Base-by-base conservation (phyloP, 2,329 filamentous ascomycete species). In the Diatrype stigma region DNA sequence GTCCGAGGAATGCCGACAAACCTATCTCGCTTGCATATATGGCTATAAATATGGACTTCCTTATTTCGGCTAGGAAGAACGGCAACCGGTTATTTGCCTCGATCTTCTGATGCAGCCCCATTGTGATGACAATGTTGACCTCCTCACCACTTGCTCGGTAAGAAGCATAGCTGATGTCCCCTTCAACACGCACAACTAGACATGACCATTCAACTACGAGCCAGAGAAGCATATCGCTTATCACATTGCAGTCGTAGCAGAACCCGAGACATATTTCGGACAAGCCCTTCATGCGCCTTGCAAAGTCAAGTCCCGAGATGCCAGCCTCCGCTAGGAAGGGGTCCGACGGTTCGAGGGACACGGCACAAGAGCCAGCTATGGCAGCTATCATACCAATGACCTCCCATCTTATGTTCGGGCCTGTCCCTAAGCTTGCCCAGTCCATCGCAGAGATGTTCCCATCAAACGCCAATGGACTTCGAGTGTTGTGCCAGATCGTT, bases 141-240 rank as follows among this genome's bases (percentile, higher is more conserved):
- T 62, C 48, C 38, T 69, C 67, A 4, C 66, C 66, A 5, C 56
- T 55, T 45, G 63, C 65, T 7, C 61, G 60, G 42, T 69, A 69
- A 11, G 58, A 48, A 1, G 59, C 52, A 37, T 63, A 67, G 17
- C 60, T 63, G n/a, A 57, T 54, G 16, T 64, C 63, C 2, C 67
- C 66, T 45, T 62, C 65, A 23, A 64, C 46, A 16, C 54, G 53
- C 2, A 47, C 50, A 3, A 59, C 60, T 6, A 67, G 49, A 14
- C 45, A 47, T 6, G 52, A 50, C 22, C 62, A 62, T 47, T 66
- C 65, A 38, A 57, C 45, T 5, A 67, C 48, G 2, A 68, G 56
- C 67, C 67, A 70, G 42, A 64, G 49, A 22, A 67, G 67, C 32
- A 66, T 53, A 44, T 69, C 66, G 45, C 65, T 63, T 8, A 68